phyloP scores from a whole-genome alignment of 2,329 filamentous ascomycete genomes.

The Beauveria australis region DNA sequence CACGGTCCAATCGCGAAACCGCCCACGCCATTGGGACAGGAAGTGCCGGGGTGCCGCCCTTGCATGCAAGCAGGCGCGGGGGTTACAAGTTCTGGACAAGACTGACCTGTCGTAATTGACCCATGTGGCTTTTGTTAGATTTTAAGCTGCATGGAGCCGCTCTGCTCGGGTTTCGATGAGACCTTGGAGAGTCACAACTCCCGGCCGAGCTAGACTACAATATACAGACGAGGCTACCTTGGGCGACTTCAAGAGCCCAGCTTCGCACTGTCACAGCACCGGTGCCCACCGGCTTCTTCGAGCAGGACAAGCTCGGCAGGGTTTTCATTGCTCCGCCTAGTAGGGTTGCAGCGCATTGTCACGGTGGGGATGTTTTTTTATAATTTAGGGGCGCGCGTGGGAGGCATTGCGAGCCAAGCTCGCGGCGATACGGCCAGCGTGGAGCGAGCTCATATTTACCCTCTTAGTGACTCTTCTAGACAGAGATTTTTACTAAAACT shows the following conservation, averaged over 20 bases:
- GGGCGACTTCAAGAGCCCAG: neutral
- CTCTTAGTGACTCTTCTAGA: neutral
- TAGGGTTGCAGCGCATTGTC: neutral
- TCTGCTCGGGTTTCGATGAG: neutral
- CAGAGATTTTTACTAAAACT: neutral
- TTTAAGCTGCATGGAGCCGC: neutral
- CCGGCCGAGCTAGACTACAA: neutral
- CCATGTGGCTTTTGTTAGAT: slow-evolving; percentile 5
- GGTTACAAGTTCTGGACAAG: neutral
- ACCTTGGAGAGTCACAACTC: neutral
- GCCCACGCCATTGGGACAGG: slow-evolving; percentile 7
- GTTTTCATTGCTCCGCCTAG: neutral
- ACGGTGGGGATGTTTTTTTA: neutral
- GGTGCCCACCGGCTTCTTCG: neutral
- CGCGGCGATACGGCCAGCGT: neutral
- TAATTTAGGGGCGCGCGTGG: neutral
- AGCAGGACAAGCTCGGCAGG: neutral
- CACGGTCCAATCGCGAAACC: slow-evolving; percentile 2
- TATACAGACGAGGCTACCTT: neutral
- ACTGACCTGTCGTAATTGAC: slow-evolving; percentile 7
- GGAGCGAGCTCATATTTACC: neutral
- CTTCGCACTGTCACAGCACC: neutral
- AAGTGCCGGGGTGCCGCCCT: slow-evolving; percentile 6
- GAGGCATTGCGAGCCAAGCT: neutral
- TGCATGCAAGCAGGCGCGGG: slow-evolving; percentile 1